Evolutionary conservation across 129 eudicot genomes (phyloP).

Genomic region (Lactuca sativa): DNA sequence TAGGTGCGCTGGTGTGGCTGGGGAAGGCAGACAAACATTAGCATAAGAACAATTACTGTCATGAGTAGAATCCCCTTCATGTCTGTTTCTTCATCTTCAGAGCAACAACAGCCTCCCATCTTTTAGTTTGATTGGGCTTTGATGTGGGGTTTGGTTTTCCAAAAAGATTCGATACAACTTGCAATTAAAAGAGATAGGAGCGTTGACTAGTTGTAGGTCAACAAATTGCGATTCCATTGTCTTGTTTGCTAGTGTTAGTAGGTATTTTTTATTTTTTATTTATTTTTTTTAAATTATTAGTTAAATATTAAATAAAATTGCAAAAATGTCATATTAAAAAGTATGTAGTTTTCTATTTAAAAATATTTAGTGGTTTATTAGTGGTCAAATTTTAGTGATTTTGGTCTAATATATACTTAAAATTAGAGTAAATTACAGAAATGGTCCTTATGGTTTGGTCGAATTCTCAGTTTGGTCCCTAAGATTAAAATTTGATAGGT

Average conservation of each 20-base stretch:
- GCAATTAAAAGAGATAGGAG: slow-evolving; percentile 5
- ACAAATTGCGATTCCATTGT: neutral
- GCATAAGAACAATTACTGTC: slow-evolving; percentile 19
- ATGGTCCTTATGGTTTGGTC: too few relatives aligned
- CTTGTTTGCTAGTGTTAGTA: slow-evolving; percentile 7
- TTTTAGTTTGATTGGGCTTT: neutral
- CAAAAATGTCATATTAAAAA: too few relatives aligned
- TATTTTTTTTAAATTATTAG: neutral
- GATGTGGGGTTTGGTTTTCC: neutral
- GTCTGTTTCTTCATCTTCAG: slow-evolving; percentile 20
- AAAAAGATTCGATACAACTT: slow-evolving; percentile 1
- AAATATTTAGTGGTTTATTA: too few relatives aligned
- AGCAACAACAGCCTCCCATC: slow-evolving; percentile 30
- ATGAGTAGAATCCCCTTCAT: slow-evolving; percentile 19
- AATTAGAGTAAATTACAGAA: too few relatives aligned
- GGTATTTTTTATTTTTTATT: neutral
- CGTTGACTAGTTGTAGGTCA: slow-evolving; percentile 12
- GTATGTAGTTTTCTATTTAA: too few relatives aligned
- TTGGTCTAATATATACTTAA: too few relatives aligned
- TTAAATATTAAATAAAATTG: too few relatives aligned
- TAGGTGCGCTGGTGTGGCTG: slow-evolving; percentile 18
- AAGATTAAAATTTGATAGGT: too few relatives aligned
- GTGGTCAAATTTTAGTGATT: too few relatives aligned
- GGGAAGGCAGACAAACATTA: slow-evolving; percentile 20
- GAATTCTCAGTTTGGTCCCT: too few relatives aligned